Percentiles rank a stretch among this genome's conserved stretches.
These are phyloP conservation scores for Durotheca rogersii DNA, from an alignment of 495 filamentous ascomycete species.

Conservation along the genomic window DNA sequence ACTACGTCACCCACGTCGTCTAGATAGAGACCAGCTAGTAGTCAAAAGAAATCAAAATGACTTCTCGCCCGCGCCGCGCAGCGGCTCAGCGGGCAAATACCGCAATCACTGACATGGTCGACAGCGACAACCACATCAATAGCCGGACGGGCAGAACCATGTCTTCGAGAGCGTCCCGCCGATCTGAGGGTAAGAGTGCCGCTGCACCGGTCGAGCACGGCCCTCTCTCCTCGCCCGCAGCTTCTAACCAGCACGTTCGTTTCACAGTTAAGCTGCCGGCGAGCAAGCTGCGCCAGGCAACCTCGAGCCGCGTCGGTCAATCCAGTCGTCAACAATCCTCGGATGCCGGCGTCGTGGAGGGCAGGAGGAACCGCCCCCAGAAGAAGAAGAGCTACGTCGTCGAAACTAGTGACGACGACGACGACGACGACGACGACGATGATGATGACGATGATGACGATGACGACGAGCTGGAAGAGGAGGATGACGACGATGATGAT, in stretches of 20 bases:
- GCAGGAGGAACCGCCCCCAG: slow-evolving; percentile 62
- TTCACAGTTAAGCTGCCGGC: slow-evolving; percentile 84
- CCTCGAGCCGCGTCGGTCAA: slow-evolving; percentile 43
- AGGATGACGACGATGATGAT: slow-evolving; percentile 48
- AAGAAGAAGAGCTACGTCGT: slow-evolving; percentile 71
- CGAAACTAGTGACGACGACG: slow-evolving; percentile 54
- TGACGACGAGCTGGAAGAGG: slow-evolving; percentile 27
- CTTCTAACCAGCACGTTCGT: slow-evolving; percentile 63
- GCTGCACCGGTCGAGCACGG: slow-evolving; percentile 57
- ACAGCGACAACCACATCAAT: slow-evolving; percentile 47
- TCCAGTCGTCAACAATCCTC: slow-evolving; percentile 34
- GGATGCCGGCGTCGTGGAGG: slow-evolving; percentile 60
- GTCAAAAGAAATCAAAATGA: slow-evolving; percentile 38
- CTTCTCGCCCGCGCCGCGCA: slow-evolving; percentile 47
- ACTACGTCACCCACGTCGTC: too few species aligned
- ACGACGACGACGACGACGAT: slow-evolving; percentile 48
- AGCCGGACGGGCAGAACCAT: slow-evolving; percentile 43
- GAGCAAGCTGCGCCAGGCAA: slow-evolving; percentile 78
- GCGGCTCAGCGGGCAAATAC: slow-evolving; percentile 50
- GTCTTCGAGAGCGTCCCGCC: slow-evolving; percentile 51
- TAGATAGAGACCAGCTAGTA: not conserved
- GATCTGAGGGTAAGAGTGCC: slow-evolving; percentile 47
- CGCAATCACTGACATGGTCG: slow-evolving; percentile 54
- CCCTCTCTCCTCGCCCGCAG: slow-evolving; percentile 55
- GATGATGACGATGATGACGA: slow-evolving; percentile 47